Evolutionary conservation across 2,329 filamentous ascomycete genomes (phyloP), one percentile per base, ranked within the genome.

Genomic region (Colletotrichum siamense): DNA sequence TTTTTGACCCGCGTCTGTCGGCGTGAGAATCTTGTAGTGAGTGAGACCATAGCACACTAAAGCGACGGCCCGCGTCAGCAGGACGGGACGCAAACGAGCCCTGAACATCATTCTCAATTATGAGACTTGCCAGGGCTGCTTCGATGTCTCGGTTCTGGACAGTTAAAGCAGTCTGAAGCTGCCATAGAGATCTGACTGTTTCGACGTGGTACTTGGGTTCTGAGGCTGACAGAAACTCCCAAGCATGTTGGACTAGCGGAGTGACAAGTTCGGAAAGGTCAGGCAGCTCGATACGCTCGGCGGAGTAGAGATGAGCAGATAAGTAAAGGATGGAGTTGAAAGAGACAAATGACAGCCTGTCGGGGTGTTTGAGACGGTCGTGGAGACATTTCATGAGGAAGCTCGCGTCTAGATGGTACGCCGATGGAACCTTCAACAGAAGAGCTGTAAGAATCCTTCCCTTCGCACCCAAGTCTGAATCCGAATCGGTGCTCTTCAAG

Each of bases 191-290:
- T 73, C 95, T 92, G 10, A 98, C 95, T 22, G 96, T 94, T 86
- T 99, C 98, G 36, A 99, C 96, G 81, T 99, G 97, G 79, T 96
- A 98, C 82, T 98, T 98, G 0, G 96, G 96, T 77, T 94, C 93
- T 15, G 93, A 89, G n/a, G 95, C 93, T 1, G 95, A 95, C 52
- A 99, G 86, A 81, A 95, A 95, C 7, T 87, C 84, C 97, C 97
- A 99, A 0, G 96, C 89, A 72, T 93, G 91, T 3, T 88, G 88
- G 18, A 97, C 92, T 26, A 99, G 86, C 32, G 91, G 89, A 24
- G 92, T 89, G 7, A 96, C 91, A 10, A 98, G 85, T 71, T 87
- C 89, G 71, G 89, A 93, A 66, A 94, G 82, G 28, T 92, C 89
- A n/a, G 84, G 80, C 7, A 83, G 79, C 9, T 87, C 82, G 59